Conservation (phyloP, 306 rosid species). For the Astragalus membranaceus region DNA sequence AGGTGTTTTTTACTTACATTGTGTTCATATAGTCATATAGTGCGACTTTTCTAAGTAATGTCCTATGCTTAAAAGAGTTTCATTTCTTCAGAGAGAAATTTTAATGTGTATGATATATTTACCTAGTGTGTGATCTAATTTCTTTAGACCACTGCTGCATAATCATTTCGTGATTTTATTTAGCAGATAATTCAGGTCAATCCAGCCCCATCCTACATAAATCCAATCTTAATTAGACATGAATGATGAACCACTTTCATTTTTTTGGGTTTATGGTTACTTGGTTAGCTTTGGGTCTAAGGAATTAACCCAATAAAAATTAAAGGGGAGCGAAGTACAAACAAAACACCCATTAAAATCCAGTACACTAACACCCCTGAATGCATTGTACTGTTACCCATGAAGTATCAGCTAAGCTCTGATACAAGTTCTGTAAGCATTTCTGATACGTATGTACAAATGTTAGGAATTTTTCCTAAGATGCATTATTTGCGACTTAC, state of each 20-base stretch:
- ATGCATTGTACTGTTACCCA: background rate
- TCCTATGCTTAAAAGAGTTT: background rate
- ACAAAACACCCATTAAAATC: background rate
- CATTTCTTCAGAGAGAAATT: background rate
- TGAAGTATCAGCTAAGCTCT: background rate
- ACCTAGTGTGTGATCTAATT: background rate
- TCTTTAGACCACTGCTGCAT: background rate
- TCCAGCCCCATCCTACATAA: background rate
- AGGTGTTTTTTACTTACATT: background rate
- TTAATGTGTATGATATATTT: background rate
- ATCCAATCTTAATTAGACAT: background rate
- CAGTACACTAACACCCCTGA: background rate
- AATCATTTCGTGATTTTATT: background rate
- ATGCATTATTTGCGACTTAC: conserved; percentile 5
- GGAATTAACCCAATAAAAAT: background rate
- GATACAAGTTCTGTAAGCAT: background rate
- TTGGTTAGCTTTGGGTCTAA: background rate
- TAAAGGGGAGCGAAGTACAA: background rate
- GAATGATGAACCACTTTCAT: background rate
- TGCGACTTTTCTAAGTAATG: background rate
- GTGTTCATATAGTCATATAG: background rate
- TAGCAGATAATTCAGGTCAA: background rate
- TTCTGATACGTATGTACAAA: background rate
- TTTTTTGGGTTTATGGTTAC: background rate
- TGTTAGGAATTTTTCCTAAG: background rate